A percentile compares a stretch with the other conserved stretches of the same genome.
These are phyloP conservation scores for Fusarium falciforme DNA, from an alignment of 2,329 filamentous ascomycete genomes.

Conservation along the genomic window DNA sequence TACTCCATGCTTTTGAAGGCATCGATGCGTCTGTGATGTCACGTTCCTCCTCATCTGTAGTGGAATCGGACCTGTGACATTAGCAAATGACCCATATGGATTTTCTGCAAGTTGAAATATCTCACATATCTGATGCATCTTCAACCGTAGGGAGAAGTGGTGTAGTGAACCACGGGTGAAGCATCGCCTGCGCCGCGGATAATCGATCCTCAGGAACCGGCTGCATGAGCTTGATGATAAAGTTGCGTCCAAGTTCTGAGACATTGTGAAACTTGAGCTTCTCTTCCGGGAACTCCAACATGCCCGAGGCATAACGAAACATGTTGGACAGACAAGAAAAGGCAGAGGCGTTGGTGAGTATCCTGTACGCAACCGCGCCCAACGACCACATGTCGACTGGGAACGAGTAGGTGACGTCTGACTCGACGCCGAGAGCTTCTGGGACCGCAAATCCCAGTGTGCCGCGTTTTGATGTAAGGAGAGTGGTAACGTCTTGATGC, in stretches of 20 bases:
- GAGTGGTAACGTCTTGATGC: not conserved
- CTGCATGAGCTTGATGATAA: not conserved
- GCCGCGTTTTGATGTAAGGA: not conserved
- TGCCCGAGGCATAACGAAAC: not conserved
- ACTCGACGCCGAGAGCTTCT: not conserved
- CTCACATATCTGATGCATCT: not conserved
- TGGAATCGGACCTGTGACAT: not conserved
- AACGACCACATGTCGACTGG: not conserved
- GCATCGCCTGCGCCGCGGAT: not conserved
- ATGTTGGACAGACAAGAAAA: not conserved
- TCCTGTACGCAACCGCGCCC: not conserved
- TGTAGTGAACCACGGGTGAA: not conserved
- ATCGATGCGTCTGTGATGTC: not conserved
- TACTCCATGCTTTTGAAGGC: not conserved
- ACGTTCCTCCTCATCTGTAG: not conserved
- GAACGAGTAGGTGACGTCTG: not conserved
- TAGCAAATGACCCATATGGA: not conserved
- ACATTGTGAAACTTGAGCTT: not conserved
- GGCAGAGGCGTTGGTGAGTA: not conserved
- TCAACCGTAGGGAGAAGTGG: not conserved
- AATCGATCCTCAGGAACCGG: not conserved
- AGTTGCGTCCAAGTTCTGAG: not conserved
- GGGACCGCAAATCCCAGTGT: not conserved
- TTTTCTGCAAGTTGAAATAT: not conserved
- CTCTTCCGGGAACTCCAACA: not conserved